Base-by-base conservation (phyloP, 495 filamentous ascomycete species). In the Tuber aestivum region DNA sequence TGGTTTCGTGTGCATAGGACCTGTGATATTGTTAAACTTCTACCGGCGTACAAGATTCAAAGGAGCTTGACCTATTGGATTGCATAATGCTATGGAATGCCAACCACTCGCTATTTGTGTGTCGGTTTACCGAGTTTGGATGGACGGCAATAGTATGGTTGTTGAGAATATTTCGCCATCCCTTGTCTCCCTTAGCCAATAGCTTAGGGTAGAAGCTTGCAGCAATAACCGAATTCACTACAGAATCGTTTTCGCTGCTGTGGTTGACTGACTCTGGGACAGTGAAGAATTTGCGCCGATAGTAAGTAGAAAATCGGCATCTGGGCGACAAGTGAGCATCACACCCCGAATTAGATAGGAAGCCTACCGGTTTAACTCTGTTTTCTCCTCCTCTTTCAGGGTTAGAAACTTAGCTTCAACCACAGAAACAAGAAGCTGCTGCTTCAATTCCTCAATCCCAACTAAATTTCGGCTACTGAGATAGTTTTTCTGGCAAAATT, bases 41-140 rank as follows among this genome's bases (percentile, higher is more conserved):
- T 10, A 37, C 9, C 9, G 7, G 18, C 27, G 20, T 8, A 72
- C 71, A 41, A 40, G 21, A 32, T 65, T 48, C 61, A 8, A 41
- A 44, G 20, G 41, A 48, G 23, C 83, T 87, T 78, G 87, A 91
- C 86, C 89, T 87, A 79, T 92, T 95, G 38, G 91, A 91, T 84
- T 97, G 94, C 94, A 97, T 97, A 76, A 97, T 97, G 78, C 95
- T 91, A 83, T 99, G 97, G 83, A 95, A 99, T 0, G 92, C 93
- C 69, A 98, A 84, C 90, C 92, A 97, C 81, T 89, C 89, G n/a
- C 92, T 82, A 27, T 88, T 86, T 21, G 89, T 86, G 35, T 87
- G 85, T 32, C 86, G 88, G 83, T 94, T 97, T 70, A 98, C 92
- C 0, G 93, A 95, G 21, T 89, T 91, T 0, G 93, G 93, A 81